A percentile compares a stretch with the other conserved stretches of the same genome.
Conservation (phyloP, 2,329 filamentous ascomycete species). For the Purpureocillium takamizusanense region DNA sequence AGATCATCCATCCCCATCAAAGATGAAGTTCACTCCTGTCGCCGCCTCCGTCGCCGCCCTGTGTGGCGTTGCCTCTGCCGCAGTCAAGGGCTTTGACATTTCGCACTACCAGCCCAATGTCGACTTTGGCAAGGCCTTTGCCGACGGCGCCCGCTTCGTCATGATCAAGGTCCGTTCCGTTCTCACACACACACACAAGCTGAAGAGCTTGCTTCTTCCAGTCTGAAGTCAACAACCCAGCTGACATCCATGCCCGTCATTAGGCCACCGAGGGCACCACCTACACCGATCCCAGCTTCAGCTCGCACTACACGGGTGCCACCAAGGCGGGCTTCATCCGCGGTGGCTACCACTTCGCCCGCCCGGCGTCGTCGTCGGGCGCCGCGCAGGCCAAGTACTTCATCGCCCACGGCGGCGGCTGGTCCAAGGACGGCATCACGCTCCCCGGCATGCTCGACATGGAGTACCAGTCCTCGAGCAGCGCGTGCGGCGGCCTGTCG, state of each 20-base stretch:
- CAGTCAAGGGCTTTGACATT: conserved; percentile 24
- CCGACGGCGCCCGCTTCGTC: conserved; percentile 30
- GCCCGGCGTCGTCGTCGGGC: conserved; percentile 24
- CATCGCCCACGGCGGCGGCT: conserved; percentile 42
- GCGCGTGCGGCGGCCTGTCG: conserved; percentile 35
- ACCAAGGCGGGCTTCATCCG: conserved; percentile 43
- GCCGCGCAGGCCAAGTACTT: conserved; percentile 42
- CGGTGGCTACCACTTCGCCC: conserved; percentile 48
- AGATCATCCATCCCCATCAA: too few species aligned
- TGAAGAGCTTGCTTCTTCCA: too few species aligned
- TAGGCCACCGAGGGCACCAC: conserved; percentile 44
- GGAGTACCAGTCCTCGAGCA: conserved; percentile 27
- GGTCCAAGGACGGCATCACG: conserved; percentile 42
- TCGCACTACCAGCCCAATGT: conserved; percentile 29
- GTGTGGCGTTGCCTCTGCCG: not conserved
- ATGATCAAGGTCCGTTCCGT: conserved; percentile 29
- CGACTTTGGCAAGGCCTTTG: conserved; percentile 26
- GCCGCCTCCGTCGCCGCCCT: too few species aligned
- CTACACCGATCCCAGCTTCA: conserved; percentile 36
- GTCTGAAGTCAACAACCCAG: too few species aligned
- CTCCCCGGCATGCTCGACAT: conserved; percentile 50
- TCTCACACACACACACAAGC: too few species aligned
- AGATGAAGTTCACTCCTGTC: too few species aligned
- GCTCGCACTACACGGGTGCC: conserved; percentile 28
- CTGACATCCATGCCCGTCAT: not conserved